These are phyloP conservation scores for Colletotrichum karsti DNA, from an alignment of 2,329 filamentous ascomycete genomes.

Conservation along the genomic window DNA sequence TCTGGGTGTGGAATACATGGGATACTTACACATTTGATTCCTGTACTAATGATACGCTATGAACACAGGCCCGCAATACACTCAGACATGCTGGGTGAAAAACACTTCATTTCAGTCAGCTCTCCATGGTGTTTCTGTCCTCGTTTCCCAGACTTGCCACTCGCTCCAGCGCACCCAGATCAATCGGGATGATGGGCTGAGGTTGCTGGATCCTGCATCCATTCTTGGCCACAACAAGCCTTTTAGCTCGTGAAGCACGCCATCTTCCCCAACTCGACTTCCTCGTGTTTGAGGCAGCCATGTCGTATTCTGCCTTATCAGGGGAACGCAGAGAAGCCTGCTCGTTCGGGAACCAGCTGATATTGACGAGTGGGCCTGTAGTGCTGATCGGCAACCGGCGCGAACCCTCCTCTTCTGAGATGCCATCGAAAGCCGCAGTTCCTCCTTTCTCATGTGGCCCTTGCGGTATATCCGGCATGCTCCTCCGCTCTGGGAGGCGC, in stretches of 20 bases:
- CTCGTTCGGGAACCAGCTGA: neutral
- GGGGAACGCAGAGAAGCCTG: too few species aligned
- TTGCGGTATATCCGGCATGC: neutral
- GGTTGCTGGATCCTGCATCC: neutral
- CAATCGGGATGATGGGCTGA: neutral
- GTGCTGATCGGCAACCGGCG: neutral
- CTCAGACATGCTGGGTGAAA: too few species aligned
- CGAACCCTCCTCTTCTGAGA: neutral
- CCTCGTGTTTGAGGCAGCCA: neutral
- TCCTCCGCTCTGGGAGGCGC: neutral
- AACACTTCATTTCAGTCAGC: too few species aligned
- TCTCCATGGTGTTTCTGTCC: too few species aligned
- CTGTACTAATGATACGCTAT: too few species aligned
- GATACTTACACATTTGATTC: too few species aligned
- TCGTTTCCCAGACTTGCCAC: neutral
- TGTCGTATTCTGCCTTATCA: neutral
- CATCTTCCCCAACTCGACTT: neutral
- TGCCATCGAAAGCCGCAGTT: neutral
- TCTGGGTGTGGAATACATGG: too few species aligned
- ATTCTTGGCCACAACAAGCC: neutral
- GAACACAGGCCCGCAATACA: too few species aligned
- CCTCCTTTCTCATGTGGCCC: neutral
- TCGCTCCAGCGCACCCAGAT: neutral
- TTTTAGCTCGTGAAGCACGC: neutral
- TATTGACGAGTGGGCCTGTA: neutral